These are phyloP conservation scores for Westerdykella aurantiaca DNA, from an alignment of 2,329 filamentous ascomycete genomes.

Conservation along the genomic window DNA sequence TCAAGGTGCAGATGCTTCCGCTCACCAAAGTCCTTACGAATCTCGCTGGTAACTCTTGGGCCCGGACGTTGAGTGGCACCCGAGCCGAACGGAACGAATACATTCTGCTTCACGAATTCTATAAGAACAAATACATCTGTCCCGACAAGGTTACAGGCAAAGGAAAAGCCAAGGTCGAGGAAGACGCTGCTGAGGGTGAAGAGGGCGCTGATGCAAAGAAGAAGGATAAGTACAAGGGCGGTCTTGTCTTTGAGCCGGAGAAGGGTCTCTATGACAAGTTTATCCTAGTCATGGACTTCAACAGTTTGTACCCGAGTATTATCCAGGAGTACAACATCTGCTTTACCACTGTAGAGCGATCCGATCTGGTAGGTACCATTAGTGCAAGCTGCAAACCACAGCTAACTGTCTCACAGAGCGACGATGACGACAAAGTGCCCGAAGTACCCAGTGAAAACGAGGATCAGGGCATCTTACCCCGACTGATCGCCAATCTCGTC, in stretches of 20 bases:
- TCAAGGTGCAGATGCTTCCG: conserved; percentile 86
- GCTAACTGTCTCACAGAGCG: conserved; percentile 45
- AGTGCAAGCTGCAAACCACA: conserved; percentile 23
- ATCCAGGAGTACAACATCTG: conserved; percentile 99
- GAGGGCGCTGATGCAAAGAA: conserved; percentile 73
- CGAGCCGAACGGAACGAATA: conserved; percentile 97
- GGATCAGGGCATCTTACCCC: conserved; percentile 78
- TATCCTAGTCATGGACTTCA: conserved; percentile 99
- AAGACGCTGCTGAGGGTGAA: conserved; percentile 66
- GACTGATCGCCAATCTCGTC: conserved; percentile 87
- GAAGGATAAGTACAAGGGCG: conserved; percentile 98
- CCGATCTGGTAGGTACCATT: conserved; percentile 51
- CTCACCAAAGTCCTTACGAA: conserved; percentile 95
- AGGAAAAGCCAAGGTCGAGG: conserved; percentile 65
- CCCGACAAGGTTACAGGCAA: conserved; percentile 88
- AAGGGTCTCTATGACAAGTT: conserved; percentile 98
- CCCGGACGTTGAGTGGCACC: conserved; percentile 88
- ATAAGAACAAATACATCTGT: conserved; percentile 95
- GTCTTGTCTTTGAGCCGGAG: conserved; percentile 95
- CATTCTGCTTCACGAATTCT: conserved; percentile 95
- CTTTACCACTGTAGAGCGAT: conserved; percentile 91
- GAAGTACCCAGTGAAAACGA: conserved; percentile 71
- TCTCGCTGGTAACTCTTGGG: conserved; percentile 96
- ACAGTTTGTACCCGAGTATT: conserved; percentile 96
- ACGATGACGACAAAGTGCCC: conserved; percentile 83